Evolutionary conservation across 1,139 yeast species (phyloP), one percentile per base, ranked within the genome.

Genomic region (Kodamaea sp.): DNA sequence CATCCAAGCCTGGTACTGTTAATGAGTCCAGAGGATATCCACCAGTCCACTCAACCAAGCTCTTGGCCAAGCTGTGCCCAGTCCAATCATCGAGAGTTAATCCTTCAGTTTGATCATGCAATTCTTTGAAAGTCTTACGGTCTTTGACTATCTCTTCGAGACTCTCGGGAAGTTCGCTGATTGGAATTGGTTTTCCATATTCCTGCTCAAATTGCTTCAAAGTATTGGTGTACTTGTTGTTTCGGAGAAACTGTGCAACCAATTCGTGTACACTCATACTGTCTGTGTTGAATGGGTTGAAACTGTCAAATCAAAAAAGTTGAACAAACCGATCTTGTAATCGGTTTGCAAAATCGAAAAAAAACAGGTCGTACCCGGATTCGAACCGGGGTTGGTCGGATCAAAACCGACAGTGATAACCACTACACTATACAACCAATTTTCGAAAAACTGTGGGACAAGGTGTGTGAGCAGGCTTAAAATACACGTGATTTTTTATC

Each of bases 371-470:
- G 80, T 78, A 78, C 88, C 89, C 89, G 88, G 90, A 80, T 80
- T 83, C 90, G 90, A 83, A 83, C 90, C 83, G 89, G 88, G 88
- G 90, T 83, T 79, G 78, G 73, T 67, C 80, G 88, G 87, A 80
- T 66, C 72, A 66, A 59, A 66, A 66, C 73, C 72, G 58, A 61
- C 57, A 50, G 73, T 66, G 73, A 66, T 66, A 64, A 66, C 73
- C 73, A 63, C 73, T 67, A 67, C 73, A 66, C 73, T 66, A 67
- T 61, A 60, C 66, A 65, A 66, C 72, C 73, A 29, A 4, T n/a
- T 20, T 14, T 22, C 26, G 21, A n/a, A n/a, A n/a, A n/a, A n/a
- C n/a, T n/a, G n/a, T n/a, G n/a, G n/a, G n/a, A n/a, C n/a, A n/a
- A n/a, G n/a, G n/a, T n/a, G n/a, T n/a, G n/a, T n/a, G n/a, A n/a